Base-by-base conservation (phyloP, 805 yeast species). In the Candida jianshihensis region DNA sequence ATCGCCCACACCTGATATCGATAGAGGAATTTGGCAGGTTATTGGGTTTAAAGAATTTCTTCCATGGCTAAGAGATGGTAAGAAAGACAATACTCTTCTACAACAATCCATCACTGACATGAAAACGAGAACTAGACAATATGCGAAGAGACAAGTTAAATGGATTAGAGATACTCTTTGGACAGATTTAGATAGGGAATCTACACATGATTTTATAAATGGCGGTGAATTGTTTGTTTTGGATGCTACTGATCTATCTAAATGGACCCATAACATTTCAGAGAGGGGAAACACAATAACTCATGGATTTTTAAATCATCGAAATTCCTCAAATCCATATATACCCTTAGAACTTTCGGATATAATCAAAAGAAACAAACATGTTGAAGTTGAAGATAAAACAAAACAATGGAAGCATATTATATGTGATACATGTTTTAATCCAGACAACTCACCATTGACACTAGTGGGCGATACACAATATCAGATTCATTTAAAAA, bases 31-130 rank as follows among this genome's bases (percentile, higher is more conserved):
- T 0, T 88, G 88, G 88, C 97, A 92, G 60, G 96, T 85, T 2
- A 85, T 90, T 50, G 97, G 97, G 2, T 92, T 85, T 59, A 85
- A 86, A 54, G 96, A 87, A 51, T 87, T 87, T 52, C 52, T 85
- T 26, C 90, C 94, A 2, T 86, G 83, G 82, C 47, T 76, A 18
- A 44, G 49, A 22, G 30, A 54, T 7, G 55, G 48, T 0, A 43
- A 38, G 12, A 19, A 42, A 6, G 47, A 49, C 5, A 41, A 48
- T 5, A 29, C 17, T 6, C 34, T 46, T 13, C 69, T 71, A 35
- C 53, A 53, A 4, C 63, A 60, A 4, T 76, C 90, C 9, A 61
- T 80, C 3, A 81, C 75, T 11, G 66, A 75, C 24, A 92, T 92
- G 97, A 89, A 90, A 54, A 60, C 75, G 0, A 67, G 81, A 29